These are phyloP conservation scores for Vitis riparia DNA, from an alignment of 164 flowering plant genomes.

Conservation along the genomic window DNA sequence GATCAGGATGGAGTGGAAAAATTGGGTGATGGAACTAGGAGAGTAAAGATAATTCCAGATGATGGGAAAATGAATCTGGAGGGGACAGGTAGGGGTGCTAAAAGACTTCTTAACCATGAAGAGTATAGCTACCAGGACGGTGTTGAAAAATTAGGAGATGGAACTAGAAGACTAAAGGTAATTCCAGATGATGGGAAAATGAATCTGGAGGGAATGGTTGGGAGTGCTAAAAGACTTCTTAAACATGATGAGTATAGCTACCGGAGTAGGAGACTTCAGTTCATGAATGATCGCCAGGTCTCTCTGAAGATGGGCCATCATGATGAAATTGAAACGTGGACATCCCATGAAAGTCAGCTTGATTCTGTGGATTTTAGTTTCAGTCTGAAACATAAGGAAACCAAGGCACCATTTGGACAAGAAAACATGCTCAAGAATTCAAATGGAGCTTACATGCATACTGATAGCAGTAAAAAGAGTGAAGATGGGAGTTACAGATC, in stretches of 20 bases:
- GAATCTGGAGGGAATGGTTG: constrained; percentile 11
- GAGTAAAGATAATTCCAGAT: constrained; percentile 14
- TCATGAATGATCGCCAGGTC: constrained; percentile 21
- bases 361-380: constrained; percentile 35
- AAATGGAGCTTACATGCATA: constrained; percentile 29
- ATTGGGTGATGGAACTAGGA: constrained; percentile 11
- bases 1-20: background rate
- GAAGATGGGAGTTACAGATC: constrained; percentile 16
- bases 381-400: constrained; percentile 27
- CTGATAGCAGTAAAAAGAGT: constrained; percentile 16
- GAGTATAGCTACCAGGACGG: constrained; percentile 21
- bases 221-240: constrained; percentile 13
- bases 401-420: constrained; percentile 32
- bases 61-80: constrained; percentile 10
- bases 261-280: constrained; percentile 21
- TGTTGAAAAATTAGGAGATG: background rate
- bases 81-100: constrained; percentile 14
- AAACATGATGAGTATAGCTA: constrained; percentile 28
- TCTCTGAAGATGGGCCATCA: constrained; percentile 22
- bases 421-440: constrained; percentile 32
- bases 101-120: constrained; percentile 17
- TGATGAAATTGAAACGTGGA: constrained; percentile 26
- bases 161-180: constrained; percentile 15
- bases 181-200: constrained; percentile 13
- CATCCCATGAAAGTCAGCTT: constrained; percentile 20